Evolutionary conservation across 495 filamentous ascomycete genomes (phyloP).

Genomic region (Penicillium maclennaniae): DNA sequence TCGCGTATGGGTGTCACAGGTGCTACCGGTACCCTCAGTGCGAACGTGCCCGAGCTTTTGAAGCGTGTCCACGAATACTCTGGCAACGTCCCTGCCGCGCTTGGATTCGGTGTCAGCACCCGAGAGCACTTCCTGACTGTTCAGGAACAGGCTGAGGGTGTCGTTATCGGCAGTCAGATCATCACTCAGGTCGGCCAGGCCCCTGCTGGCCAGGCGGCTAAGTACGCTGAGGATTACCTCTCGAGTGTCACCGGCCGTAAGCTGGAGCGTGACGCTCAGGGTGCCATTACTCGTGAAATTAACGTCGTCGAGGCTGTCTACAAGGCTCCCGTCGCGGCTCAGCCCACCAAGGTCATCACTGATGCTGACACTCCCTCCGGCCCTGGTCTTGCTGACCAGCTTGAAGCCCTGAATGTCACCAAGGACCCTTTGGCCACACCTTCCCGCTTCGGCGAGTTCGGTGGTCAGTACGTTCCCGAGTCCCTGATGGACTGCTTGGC

Average conservation of each 20-base stretch:
- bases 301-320: slow-evolving; percentile 58
- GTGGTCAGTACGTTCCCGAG: slow-evolving; percentile 98
- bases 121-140: slow-evolving; percentile 89
- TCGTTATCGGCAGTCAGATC: slow-evolving; percentile 96
- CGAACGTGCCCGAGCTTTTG: slow-evolving; percentile 74
- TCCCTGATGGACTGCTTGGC: slow-evolving; percentile 94
- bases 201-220: slow-evolving; percentile 61
- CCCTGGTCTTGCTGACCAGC: slow-evolving; percentile 65
- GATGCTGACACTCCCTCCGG: slow-evolving; percentile 54
- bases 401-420: slow-evolving; percentile 63
- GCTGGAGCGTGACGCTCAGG: slow-evolving; percentile 36
- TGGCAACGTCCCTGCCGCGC: slow-evolving; percentile 81
- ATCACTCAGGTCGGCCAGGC: slow-evolving; percentile 74
- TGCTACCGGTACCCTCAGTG: slow-evolving; percentile 75
- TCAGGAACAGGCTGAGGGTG: slow-evolving; percentile 80
- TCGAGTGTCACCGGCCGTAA: slow-evolving; percentile 69
- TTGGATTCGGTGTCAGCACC: slow-evolving; percentile 96
- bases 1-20: slow-evolving; percentile 97
- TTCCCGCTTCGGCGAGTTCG: slow-evolving; percentile 91
- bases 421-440: slow-evolving; percentile 58
- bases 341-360: slow-evolving; percentile 55
- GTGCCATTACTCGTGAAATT: slow-evolving; percentile 32
- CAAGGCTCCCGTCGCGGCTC: slow-evolving; percentile 36
- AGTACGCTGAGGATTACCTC: slow-evolving; percentile 83
- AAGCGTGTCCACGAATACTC: slow-evolving; percentile 85